Base-by-base conservation (phyloP, 306 rosid genomes). In the Vigna hirtella region DNA sequence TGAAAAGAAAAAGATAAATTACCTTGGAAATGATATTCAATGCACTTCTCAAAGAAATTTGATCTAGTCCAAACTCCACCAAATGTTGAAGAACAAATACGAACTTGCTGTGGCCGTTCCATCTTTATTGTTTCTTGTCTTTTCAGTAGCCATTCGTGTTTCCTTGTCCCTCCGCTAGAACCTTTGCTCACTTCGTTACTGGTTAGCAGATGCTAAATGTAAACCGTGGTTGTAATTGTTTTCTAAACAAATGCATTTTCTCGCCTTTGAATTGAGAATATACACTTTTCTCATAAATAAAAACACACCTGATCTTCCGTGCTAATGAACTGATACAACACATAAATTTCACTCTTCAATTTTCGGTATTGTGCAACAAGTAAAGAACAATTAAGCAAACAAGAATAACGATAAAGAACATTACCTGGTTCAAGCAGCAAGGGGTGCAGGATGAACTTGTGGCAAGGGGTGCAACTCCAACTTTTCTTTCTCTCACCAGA, bases 401-500 rank as follows among this genome's bases (percentile, higher is more conserved):
- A 1, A 50, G 4, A 28, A 53, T 52, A 53, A 4, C 22, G 28
- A 53, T 53, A 53, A 8, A 53, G 59, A 11, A 18, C 32, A 74
- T 22, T 53, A 79, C 74, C 38, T 79, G 70, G 52, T 45, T 79
- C 64, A 53, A 56, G 80, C 28, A 68, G 78, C 55, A 74, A 13
- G 62, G 59, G 48, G 71, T 18, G 49, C 61, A 62, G 61, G 64
- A 74, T 48, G 30, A 32, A 26, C 64, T 58, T 69, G 66, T 53
- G 79, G 62, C 34, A 56, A 15, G 51, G 49, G 45, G 64, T 52
- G 9, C 24, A 58, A 34, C 45, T 76, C 71, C 50, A 38, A 59
- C 67, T 70, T 71, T 82, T 50, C 72, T 57, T 61, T 56, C 49
- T 70, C 78, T 89, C 86, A 89, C 93, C 90, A 89, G 70, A 89